Percentiles rank a stretch among this genome's conserved stretches.
phyloP scores from a whole-genome alignment of 257 asterid genomes.

The Gynochthodes officinalis region DNA sequence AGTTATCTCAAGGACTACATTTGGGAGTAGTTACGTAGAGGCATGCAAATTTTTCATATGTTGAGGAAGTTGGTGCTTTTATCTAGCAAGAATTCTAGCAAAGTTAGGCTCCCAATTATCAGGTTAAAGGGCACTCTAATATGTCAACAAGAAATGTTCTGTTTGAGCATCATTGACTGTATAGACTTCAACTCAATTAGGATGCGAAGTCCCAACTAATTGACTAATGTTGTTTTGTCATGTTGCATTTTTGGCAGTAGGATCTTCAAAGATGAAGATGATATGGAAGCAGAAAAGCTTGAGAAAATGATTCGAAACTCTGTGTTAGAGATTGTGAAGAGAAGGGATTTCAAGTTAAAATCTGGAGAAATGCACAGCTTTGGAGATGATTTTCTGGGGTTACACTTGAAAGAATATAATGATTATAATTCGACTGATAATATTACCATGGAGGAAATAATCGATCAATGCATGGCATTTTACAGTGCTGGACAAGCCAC shows the following conservation, averaged over 20 bases:
- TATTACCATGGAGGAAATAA: not conserved
- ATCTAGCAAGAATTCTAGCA: not conserved
- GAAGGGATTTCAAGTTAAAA: not conserved
- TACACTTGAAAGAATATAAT: not conserved
- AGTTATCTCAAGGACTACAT: slow-evolving; percentile 6
- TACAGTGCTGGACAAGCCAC: slow-evolving; percentile 52
- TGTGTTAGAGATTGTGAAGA: slow-evolving; percentile 1
- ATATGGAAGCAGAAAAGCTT: slow-evolving; percentile 1
- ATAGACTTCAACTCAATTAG: too few species aligned
- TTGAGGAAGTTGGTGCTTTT: not conserved
- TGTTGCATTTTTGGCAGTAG: not conserved
- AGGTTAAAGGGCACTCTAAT: too few species aligned
- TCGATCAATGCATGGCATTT: slow-evolving; percentile 12
- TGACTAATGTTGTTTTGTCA: not conserved
- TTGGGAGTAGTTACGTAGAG: not conserved
- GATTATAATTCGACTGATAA: not conserved
- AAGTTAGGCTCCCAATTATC: not conserved
- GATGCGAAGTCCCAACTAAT: too few species aligned
- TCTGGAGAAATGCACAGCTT: not conserved
- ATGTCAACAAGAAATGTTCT: too few species aligned
- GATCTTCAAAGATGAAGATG: slow-evolving; percentile 6
- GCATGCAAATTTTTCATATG: not conserved
- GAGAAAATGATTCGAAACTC: not conserved
- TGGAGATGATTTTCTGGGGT: slow-evolving; percentile 9
- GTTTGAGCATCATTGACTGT: not conserved